Base-by-base conservation (phyloP, 306 rosid genomes). In the Castanopsis chinensis region DNA sequence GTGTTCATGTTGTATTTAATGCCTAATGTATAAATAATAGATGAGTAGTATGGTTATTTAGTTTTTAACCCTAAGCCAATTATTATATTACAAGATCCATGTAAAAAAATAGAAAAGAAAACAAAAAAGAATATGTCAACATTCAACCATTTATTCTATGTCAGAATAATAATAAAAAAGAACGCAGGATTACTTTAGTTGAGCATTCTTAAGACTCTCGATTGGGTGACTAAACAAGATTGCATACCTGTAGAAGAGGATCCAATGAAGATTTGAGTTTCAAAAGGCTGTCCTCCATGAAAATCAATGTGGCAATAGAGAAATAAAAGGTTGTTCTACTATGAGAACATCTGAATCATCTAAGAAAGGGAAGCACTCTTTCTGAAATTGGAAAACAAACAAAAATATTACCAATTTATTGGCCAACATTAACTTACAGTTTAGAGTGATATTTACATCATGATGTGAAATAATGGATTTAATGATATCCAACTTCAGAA, bases 191-290 rank as follows among this genome's bases (percentile, higher is more conserved):
- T 45, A 45, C 52, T 45, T 45, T 45, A 10, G 41, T 63, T 63
- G 37, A 27, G 41, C 17, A 27, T 63, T 19, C 17, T 17, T 35
- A 30, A 65, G 2, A 19, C 9, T 17, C 9, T 17, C 71, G 19
- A 78, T 72, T 43, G 41, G 41, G 41, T 33, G 12, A 43, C 51
- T 43, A 43, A 43, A 43, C 51, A 43, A 43, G 2, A 43, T 43
- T 11, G 13, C 51, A 43, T 87, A 92, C 97, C 90, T 90, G 93
- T 86, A 86, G 87, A 73, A 94, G 95, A 58, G 98, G 98, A 80
- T 92, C 98, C 97, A 94, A 92, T 41, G 98, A 94, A 72, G 97
- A 91, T 90, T 91, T 94, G 78, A 94, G 92, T 84, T 88, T 94
- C 78, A 88, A 91, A 52, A 91, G 87, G 83, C 97, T 91, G 72